Evolutionary conservation across 2,329 filamentous ascomycete species (phyloP).

Genomic region (Phialemoniopsis sp.): DNA sequence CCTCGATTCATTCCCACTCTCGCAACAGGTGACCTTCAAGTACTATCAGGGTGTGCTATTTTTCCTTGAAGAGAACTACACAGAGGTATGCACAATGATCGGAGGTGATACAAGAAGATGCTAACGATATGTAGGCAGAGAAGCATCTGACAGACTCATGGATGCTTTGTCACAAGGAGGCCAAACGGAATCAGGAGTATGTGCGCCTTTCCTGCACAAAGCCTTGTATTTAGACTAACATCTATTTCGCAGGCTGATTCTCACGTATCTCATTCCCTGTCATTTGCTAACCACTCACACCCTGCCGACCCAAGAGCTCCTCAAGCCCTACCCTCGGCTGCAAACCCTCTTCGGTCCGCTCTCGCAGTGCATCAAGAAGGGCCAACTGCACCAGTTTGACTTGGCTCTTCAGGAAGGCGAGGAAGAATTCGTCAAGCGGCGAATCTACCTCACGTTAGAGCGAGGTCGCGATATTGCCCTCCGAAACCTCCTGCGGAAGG

Average conservation of each 20-base stretch:
- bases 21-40: conserved; percentile 91
- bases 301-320: conserved; percentile 68
- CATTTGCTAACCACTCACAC: conserved; percentile 84
- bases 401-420: conserved; percentile 75
- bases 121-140: conserved; percentile 56
- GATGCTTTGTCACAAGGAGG: conserved; percentile 70
- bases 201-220: conserved; percentile 25
- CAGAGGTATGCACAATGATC: conserved; percentile 46
- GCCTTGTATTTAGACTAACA: background rate
- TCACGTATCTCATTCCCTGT: conserved; percentile 93
- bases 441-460: conserved; percentile 93
- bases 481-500: conserved; percentile 86
- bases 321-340: conserved; percentile 72
- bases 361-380: conserved; percentile 72
- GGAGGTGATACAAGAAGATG: background rate
- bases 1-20: conserved; percentile 75
- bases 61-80: conserved; percentile 92
- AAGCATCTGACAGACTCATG: conserved; percentile 76
- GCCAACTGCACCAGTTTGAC: conserved; percentile 82
- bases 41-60: conserved; percentile 94
- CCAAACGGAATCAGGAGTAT: conserved; percentile 76
- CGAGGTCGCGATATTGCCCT: conserved; percentile 87
- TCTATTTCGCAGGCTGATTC: conserved; percentile 61
- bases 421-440: conserved; percentile 86
- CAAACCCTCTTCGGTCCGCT: conserved; percentile 77